phyloP scores from a whole-genome alignment of 768 basidiomycete genomes.

The Boletus vinaceobasis region DNA sequence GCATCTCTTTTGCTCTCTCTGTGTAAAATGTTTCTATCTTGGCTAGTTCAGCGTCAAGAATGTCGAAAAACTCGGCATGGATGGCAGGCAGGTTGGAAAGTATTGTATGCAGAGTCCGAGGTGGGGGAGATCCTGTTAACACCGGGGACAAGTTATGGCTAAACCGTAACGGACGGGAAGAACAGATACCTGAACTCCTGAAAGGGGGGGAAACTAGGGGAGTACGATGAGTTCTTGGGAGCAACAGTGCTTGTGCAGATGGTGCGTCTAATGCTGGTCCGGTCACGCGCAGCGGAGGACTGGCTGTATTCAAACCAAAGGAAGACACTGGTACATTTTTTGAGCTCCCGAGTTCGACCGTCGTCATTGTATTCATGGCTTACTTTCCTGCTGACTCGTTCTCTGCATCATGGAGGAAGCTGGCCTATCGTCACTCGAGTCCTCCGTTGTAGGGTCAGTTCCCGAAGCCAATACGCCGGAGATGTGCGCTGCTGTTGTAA shows the following conservation, averaged over 20 bases:
- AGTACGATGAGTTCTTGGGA: neutral
- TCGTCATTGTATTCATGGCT: neutral
- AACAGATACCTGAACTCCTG: slow-evolving; percentile 11
- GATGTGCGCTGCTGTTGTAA: neutral
- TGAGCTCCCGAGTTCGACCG: neutral
- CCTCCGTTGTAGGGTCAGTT: neutral
- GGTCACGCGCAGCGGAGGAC: slow-evolving; percentile 3
- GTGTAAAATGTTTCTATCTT: slow-evolving; percentile 86
- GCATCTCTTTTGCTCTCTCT: slow-evolving; percentile 64
- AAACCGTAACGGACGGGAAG: neutral
- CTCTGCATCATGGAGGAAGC: neutral
- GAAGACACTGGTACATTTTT: slow-evolving; percentile 6
- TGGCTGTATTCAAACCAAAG: slow-evolving; percentile 7
- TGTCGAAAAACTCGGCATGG: slow-evolving; percentile 71
- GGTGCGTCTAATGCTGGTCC: neutral
- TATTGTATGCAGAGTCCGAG: slow-evolving; percentile 43
- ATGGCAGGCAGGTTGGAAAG: slow-evolving; percentile 53
- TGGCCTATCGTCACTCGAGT: neutral
- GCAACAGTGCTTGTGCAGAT: neutral
- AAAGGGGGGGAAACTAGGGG: neutral
- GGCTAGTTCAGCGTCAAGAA: slow-evolving; percentile 73
- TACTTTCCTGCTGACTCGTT: slow-evolving; percentile 10
- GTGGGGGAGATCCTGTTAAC: slow-evolving; percentile 14
- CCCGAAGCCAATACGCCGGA: neutral
- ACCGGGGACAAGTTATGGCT: neutral